Conservation (phyloP, 2,329 filamentous ascomycete species). For the Myriosclerotinia curreyana region DNA sequence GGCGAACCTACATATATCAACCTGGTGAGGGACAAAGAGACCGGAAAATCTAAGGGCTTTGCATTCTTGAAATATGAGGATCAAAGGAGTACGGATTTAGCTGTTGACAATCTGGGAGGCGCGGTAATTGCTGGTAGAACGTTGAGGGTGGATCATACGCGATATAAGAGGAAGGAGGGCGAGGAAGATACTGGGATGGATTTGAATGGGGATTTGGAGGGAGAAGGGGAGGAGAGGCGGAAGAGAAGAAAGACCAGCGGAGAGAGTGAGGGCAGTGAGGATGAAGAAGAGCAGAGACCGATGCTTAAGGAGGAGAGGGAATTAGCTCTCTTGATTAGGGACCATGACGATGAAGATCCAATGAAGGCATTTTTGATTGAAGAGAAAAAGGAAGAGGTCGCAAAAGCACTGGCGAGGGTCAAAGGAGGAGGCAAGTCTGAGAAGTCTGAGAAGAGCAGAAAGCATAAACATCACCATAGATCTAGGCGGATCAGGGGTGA, state of each 20-base stretch:
- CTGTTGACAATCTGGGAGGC: conserved; percentile 92
- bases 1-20: conserved; percentile 94
- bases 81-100: conserved; percentile 90
- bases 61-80: conserved; percentile 98
- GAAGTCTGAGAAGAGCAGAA: conserved; percentile 30
- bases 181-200: conserved; percentile 51
- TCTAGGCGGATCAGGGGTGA: conserved; percentile 28
- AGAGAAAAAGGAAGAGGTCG: conserved; percentile 87
- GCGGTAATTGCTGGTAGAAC: conserved; percentile 77
- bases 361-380: conserved; percentile 92
- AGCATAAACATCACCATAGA: conserved; percentile 33
- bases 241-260: conserved; percentile 29
- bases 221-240: conserved; percentile 47
- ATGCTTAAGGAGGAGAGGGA: conserved; percentile 80
- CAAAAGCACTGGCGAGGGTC: conserved; percentile 60
- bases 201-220: conserved; percentile 36
- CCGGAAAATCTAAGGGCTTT: conserved; percentile 91
- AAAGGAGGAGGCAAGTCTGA: conserved; percentile 39
- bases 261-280: conserved; percentile 41
- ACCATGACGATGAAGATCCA: conserved; percentile 92
- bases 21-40: conserved; percentile 90
- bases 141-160: conserved; percentile 84
- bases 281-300: conserved; percentile 48
- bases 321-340: conserved; percentile 67
- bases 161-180: conserved; percentile 81